A percentile compares a stretch with the other conserved stretches of the same genome.
Conservation (phyloP, 2,329 filamentous ascomycete genomes). For the Trichoderma sp. region DNA sequence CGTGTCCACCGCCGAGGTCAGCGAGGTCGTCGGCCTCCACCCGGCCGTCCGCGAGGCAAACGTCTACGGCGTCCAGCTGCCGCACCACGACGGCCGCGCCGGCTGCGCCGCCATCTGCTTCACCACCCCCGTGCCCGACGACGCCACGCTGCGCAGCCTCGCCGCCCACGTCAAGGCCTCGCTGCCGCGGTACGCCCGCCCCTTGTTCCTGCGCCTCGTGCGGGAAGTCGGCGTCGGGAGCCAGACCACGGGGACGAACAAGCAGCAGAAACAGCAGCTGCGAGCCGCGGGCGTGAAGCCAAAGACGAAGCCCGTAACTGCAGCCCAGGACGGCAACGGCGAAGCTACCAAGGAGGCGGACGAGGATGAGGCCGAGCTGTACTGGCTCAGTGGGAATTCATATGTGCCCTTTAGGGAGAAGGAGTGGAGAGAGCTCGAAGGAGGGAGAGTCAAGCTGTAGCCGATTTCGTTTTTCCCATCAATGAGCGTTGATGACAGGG, state of each 20-base stretch:
- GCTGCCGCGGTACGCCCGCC: slow-evolving; percentile 72
- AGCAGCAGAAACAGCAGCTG: slow-evolving; percentile 77
- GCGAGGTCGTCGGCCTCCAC: slow-evolving; percentile 68
- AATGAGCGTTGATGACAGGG: neutral
- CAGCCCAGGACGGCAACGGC: neutral
- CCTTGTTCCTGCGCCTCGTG: slow-evolving; percentile 71
- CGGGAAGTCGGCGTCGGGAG: slow-evolving; percentile 50
- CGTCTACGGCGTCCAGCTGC: slow-evolving; percentile 78
- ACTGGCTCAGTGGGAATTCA: slow-evolving; percentile 61
- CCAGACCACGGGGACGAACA: slow-evolving; percentile 78
- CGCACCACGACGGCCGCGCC: slow-evolving; percentile 77
- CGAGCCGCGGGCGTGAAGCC: slow-evolving; percentile 73
- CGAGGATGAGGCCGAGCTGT: slow-evolving; percentile 40
- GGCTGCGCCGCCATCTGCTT: slow-evolving; percentile 73
- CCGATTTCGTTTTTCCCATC: neutral
- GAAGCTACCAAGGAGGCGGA: neutral
- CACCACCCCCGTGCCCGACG: slow-evolving; percentile 39
- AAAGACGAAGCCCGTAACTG: slow-evolving; percentile 14
- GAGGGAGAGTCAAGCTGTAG: slow-evolving; percentile 68
- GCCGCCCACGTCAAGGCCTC: slow-evolving; percentile 54
- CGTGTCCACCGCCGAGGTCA: slow-evolving; percentile 77
- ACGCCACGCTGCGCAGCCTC: slow-evolving; percentile 53
- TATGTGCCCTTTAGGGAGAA: slow-evolving; percentile 65
- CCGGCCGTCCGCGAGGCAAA: slow-evolving; percentile 71
- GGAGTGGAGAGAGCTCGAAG: slow-evolving; percentile 68